phyloP scores from a whole-genome alignment of 805 yeast genomes.

The Candida tallmaniae region DNA sequence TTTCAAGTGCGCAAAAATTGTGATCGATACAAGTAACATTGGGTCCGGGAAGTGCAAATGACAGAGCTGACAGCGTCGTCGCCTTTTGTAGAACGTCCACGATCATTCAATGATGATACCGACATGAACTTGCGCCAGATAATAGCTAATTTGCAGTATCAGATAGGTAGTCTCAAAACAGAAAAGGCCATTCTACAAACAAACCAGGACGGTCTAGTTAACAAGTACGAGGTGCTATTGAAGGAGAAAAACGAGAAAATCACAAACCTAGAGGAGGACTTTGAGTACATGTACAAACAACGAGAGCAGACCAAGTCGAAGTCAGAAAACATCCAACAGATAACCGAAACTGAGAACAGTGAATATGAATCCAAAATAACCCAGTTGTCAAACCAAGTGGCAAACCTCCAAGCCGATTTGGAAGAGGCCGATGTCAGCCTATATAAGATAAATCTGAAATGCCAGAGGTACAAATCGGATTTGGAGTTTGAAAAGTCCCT shows the following conservation, averaged over 20 bases:
- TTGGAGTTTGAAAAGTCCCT: slow-evolving; percentile 27
- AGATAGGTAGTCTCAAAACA: slow-evolving; percentile 25
- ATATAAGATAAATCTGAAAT: slow-evolving; percentile 12
- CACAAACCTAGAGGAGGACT: slow-evolving; percentile 28
- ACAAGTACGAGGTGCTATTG: slow-evolving; percentile 24
- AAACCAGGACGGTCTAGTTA: slow-evolving; percentile 20
- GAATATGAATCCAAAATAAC: slow-evolving; percentile 11
- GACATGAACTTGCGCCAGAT: slow-evolving; percentile 14
- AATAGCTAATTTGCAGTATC: slow-evolving; percentile 28
- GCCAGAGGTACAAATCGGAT: slow-evolving; percentile 27
- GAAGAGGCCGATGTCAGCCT: slow-evolving; percentile 9
- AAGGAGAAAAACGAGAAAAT: slow-evolving; percentile 29
- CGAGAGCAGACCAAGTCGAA: slow-evolving; percentile 29
- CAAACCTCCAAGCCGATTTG: slow-evolving; percentile 15
- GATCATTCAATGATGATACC: slow-evolving; percentile 9
- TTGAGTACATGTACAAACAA: slow-evolving; percentile 33
- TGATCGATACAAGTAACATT: neutral
- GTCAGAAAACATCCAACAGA: slow-evolving; percentile 25
- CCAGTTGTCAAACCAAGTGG: slow-evolving; percentile 16
- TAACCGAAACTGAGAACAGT: slow-evolving; percentile 11
- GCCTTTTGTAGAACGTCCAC: slow-evolving; percentile 25
- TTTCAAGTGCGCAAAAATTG: too few species aligned
- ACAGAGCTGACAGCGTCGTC: slow-evolving; percentile 14
- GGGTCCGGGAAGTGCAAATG: neutral
- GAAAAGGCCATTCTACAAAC: slow-evolving; percentile 30